A percentile compares a stretch with the other conserved stretches of the same genome.
These are phyloP conservation scores for Tylopilus intermedius DNA, from an alignment of 768 basidiomycete genomes.

Conservation along the genomic window DNA sequence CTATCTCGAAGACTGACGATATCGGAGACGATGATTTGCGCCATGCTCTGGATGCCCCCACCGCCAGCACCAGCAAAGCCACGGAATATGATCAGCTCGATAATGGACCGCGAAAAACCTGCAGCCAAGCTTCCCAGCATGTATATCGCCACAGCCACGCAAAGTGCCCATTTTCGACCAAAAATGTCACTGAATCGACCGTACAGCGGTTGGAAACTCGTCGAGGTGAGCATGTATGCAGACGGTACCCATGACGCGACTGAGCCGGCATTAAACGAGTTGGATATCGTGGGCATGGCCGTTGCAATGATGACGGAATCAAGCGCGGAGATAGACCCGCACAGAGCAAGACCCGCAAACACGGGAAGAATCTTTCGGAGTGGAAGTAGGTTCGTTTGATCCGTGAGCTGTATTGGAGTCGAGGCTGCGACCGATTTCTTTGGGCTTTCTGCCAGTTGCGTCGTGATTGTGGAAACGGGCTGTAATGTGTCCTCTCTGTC, in stretches of 20 bases:
- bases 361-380: conserved; percentile 58
- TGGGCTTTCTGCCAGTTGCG: not conserved
- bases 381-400: conserved; percentile 74
- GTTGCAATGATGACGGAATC: conserved; percentile 75
- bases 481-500: conserved; percentile 4
- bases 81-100: conserved; percentile 65
- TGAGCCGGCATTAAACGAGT: conserved; percentile 51
- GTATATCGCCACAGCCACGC: conserved; percentile 56
- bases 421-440: not conserved
- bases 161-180: conserved; percentile 57
- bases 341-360: conserved; percentile 56
- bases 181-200: conserved; percentile 66
- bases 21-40: conserved; percentile 69
- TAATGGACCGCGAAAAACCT: conserved; percentile 61
- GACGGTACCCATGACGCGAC: conserved; percentile 64
- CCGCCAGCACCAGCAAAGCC: conserved; percentile 68
- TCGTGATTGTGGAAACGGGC: conserved; percentile 5
- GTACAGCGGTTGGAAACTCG: conserved; percentile 39
- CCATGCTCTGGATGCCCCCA: conserved; percentile 64
- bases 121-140: conserved; percentile 61
- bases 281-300: conserved; percentile 65
- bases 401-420: conserved; percentile 39
- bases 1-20: conserved; percentile 66
- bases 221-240: conserved; percentile 61
- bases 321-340: conserved; percentile 55